Evolutionary conservation across 192 early-diverging fungal species (phyloP), one percentile per base, ranked within the genome.

Genomic region (Jimgerdemannia lactiflua): DNA sequence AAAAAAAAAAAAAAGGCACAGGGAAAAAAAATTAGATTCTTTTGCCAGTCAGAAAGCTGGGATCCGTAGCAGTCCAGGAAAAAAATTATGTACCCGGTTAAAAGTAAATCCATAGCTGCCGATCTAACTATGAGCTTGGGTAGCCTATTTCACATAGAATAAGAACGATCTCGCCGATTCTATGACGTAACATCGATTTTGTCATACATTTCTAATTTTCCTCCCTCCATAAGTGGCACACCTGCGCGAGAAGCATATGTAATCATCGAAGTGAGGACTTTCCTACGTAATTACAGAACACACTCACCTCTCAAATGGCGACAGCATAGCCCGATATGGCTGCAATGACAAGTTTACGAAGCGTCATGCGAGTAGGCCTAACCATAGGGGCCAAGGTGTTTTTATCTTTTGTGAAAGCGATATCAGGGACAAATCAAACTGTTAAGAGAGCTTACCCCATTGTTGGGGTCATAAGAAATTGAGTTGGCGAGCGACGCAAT

Each of bases 201-300:
- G 29, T 29, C 29, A 29, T 29, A 29, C 1, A 29, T 29, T 29
- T 29, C 29, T 0, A 29, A 29, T 63, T 42, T 86, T 3, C 86
- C 86, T 7, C 86, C 86, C 42, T 88, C 86, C 20, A 88, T 85
- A 19, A 88, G 73, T 11, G 86, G 86, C 17, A 88, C 86, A 14
- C 86, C 86, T 69, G 59, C 69, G 6, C 43, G 44, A 9, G 6
- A 10, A 41, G 9, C 19, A 68, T 39, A 68, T 14, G 67, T 2
- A 39, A 19, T 59, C 14, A 59, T 68, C 67, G 67, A 19, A 29
- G 49, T 1, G 14, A 10, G 49, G 49, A 14, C 49, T 59, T 59
- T 6, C 14, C 8, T 10, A 59, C 14, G 49, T 59, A 59, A 59
- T 18, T 41, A 19, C 29, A 29, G 29, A 29, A 29, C 29, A 14